Percentiles rank a stretch among this genome's conserved stretches.
These are phyloP conservation scores for Russula sp. DNA, from an alignment of 768 basidiomycete species.

Conservation along the genomic window DNA sequence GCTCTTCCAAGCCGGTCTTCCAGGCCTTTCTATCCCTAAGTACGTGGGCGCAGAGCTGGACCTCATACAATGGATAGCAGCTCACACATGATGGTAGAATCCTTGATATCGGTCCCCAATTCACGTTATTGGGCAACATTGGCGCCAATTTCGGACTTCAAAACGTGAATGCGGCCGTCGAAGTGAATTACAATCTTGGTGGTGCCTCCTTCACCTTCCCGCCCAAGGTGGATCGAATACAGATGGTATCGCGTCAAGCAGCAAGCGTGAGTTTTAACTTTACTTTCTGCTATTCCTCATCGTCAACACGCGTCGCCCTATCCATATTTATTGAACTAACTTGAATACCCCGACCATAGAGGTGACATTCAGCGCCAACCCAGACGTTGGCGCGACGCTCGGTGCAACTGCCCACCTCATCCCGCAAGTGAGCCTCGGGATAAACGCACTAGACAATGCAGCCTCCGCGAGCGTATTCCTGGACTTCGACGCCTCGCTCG, in stretches of 20 bases:
- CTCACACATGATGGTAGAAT: background rate
- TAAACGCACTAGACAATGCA: slow-evolving; percentile 2
- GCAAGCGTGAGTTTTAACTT: background rate
- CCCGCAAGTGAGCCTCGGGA: slow-evolving; percentile 35
- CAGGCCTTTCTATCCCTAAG: slow-evolving; percentile 1
- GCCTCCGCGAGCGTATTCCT: slow-evolving; percentile 4
- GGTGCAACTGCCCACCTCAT: slow-evolving; percentile 48
- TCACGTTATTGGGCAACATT: background rate
- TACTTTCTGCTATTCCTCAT: background rate
- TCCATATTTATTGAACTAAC: background rate
- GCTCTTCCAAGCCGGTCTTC: slow-evolving; percentile 1
- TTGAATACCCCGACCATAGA: too few species aligned
- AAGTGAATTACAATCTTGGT: background rate
- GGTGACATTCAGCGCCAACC: background rate
- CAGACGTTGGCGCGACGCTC: slow-evolving; percentile 29
- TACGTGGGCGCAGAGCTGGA: background rate
- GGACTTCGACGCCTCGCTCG: slow-evolving; percentile 10
- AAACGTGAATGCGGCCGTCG: background rate
- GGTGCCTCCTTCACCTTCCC: background rate
- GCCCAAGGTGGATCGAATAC: background rate
- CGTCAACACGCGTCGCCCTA: background rate
- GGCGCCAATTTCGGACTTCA: background rate
- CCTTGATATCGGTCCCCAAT: background rate
- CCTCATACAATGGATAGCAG: background rate
- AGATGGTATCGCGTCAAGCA: background rate